Evolutionary conservation across 202 grass and related monocot species (phyloP), one percentile per base, ranked within the genome.

Genomic region (Hordeum pubiflorum): DNA sequence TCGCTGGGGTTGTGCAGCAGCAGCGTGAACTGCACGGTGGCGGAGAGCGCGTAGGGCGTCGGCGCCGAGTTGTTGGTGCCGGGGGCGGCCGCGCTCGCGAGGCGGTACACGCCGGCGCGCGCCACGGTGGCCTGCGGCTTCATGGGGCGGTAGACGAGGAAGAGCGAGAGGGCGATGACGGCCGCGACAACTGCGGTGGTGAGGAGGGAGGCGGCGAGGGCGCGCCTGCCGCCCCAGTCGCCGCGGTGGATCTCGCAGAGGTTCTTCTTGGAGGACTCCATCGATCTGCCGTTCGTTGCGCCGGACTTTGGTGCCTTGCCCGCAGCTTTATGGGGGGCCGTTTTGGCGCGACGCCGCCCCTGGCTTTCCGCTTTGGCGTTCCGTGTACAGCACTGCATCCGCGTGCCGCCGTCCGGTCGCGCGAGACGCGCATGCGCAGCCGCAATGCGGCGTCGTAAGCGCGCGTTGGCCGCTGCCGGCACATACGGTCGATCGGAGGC

Each of bases 1-100:
- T 85, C 85, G 81, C 85, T 97, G 4, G 91, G 94, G 89, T 97
- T 94, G 91, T 84, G 89, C 46, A 90, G 79, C 82, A 90, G 36
- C 64, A 90, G 40, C 31, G 87, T 92, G 87, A 97, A 85, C 81
- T 92, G 87, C 81, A 83, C 32, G 23, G 75, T 74, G 29, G 85
- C 85, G 81, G 63, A 60, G 61, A 97, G 69, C 69, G 63, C 65
- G 66, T 87, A 64, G 3, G 78, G 33, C 57, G 78, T 20, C n/a
- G 63, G 15, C 0, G 36, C 1, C 1, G 9, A 26, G 46, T 8
- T 26, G 75, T 61, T 67, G 63, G 9, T 4, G 21, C 21, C 22
- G 73, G 5, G 5, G 43, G 43, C 18, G 10, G 36, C 39, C 12
- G 22, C 21, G 68, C 68, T 71, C 7, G 22, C 58, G 63, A 92